Base-by-base conservation (phyloP, 805 yeast genomes). In the Cyberlindnera mississippiensis region DNA sequence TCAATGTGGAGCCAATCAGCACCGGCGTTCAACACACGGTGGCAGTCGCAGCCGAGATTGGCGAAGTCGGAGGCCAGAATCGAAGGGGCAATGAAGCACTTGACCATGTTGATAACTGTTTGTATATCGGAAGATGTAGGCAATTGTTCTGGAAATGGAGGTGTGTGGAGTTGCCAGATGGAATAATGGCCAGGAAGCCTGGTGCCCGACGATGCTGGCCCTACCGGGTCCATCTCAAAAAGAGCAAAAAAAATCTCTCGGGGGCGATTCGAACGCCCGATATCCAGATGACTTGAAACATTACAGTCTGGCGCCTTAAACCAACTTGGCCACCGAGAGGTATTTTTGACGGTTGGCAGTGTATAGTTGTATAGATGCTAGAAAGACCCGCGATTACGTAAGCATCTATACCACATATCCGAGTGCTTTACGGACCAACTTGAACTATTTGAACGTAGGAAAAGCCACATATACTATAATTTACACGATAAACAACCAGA, bases 1-100 rank as follows among this genome's bases (percentile, higher is more conserved):
- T 93, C 99, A 40, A 93, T 80, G 65, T 93, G 99, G 48, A 93
- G 80, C 99, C 99, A 93, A 57, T 91, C 96, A 16, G 96, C 95
- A 18, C 85, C 83, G 42, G 83, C 73, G 39, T 78, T 76, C 59
- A 87, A 80, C 67, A 90, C 84, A 45, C 75, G 73, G 59, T 83
- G 84, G 65, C 96, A 87, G 49, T 90, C 91, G 52, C 88, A 78
- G 37, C 95, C 97, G 47, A 93, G 68, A 54, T 87, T 77, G 52
- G 97, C 82, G 59, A 91, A 93, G 62, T 93, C 96, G 33, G 90
- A 84, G 6, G 98, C 93, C 42, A 93, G 76, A 45, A 93, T 85
- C 22, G 96, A 88, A 18, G 99, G 99, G 9, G 99, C 97, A 57
- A 93, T 81, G 53, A 85, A 81, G 38, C 95, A 75, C 62, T 79